A percentile compares a stretch with the other conserved stretches of the same genome.
phyloP scores from a whole-genome alignment of 2,329 filamentous ascomycete species.

The Microdochium bolleyi region DNA sequence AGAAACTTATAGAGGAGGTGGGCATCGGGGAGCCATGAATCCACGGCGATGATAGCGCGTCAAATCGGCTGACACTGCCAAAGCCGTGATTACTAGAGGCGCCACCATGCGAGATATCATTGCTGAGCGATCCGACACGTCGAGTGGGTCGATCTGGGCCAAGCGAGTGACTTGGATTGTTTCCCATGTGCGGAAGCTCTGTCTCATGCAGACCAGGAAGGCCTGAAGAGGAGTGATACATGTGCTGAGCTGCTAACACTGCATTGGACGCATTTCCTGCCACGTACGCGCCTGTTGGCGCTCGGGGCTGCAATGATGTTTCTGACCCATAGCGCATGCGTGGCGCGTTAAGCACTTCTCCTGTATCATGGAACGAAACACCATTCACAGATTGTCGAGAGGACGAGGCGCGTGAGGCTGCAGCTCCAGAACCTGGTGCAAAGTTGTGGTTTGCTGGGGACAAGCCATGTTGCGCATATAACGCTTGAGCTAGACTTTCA shows the following conservation, averaged over 20 bases:
- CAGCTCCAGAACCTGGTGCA: neutral
- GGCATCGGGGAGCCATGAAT: conserved; percentile 6
- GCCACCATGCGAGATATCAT: neutral
- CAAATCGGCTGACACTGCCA: neutral
- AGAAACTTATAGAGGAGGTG: conserved; percentile 29
- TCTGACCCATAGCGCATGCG: neutral
- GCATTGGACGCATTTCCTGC: neutral
- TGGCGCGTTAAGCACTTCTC: neutral
- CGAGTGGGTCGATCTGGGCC: neutral
- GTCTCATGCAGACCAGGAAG: too few relatives aligned
- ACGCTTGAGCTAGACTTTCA: conserved; percentile 13
- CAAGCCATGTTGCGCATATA: conserved; percentile 17
- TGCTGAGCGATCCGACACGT: neutral
- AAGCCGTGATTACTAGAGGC: neutral
- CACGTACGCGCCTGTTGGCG: neutral
- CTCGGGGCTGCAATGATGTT: neutral
- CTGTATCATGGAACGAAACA: neutral
- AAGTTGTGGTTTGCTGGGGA: neutral
- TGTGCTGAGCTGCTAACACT: neutral
- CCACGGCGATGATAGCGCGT: conserved; percentile 12
- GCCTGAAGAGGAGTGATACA: too few relatives aligned
- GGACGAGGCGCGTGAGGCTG: neutral
- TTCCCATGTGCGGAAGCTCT: too few relatives aligned
- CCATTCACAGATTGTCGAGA: neutral
- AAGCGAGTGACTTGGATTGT: too few relatives aligned